Base-by-base conservation (phyloP, 2,329 filamentous ascomycete species). In the Fusarium caatingaense region DNA sequence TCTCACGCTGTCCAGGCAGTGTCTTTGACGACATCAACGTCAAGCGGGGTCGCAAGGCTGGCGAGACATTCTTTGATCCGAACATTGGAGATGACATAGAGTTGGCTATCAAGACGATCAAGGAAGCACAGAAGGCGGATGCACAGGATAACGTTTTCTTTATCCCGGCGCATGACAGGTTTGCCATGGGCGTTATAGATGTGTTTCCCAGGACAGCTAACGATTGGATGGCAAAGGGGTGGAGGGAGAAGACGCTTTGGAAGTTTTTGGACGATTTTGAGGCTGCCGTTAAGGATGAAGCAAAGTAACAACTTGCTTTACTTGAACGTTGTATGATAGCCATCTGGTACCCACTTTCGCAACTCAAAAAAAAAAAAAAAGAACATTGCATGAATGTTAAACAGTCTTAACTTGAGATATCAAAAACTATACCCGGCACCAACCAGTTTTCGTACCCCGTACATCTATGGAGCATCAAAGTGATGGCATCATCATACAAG, bases 71-170 rank as follows among this genome's bases (percentile, higher is more conserved):
- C 10, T 67, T 67, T 41, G 64, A 67, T 5, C 63, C 63, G 5
- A 64, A 27, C 0, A 50, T 67, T 8, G 50, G 45, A 1, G 7
- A n/a, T 2, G 57, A 67, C 1, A 44, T 32, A 18, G 50, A 67
- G 2, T 46, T 49, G 0, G 64, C 64, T 5, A 25, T 49, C 18
- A 18, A 42, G 15, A 57, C 64, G 5, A 42, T 67, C 1, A 63
- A 20, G n/a, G 34, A 67, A 8, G 27, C 57, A 1, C 64, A 67
- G 30, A 25, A 28, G 28, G 63, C 42, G 8, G 57, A 67, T 56
- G 56, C 64, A 0, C 57, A 63, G 6, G 57, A 67, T 1, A 49
- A 67, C 8, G 2, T 67, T 18, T 63, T 67, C n/a, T 67, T 61
- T 13, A 23, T 58, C 0, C 53, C 53, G 34, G 64, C 63, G 0